phyloP scores from a whole-genome alignment of 257 asterid genomes.

The Catharanthus roseus region DNA sequence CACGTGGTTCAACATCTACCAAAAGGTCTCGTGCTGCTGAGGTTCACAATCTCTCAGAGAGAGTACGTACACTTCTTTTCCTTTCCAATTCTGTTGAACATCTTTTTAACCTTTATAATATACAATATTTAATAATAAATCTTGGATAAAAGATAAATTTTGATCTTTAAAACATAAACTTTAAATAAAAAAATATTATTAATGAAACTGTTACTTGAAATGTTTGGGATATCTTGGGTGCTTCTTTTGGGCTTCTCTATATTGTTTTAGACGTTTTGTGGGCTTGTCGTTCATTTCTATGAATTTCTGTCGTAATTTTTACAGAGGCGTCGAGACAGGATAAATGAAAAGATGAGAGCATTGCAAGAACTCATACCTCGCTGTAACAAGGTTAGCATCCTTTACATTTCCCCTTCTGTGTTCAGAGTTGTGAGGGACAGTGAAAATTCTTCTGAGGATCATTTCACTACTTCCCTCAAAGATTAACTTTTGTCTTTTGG shows the following conservation, averaged over 20 bases:
- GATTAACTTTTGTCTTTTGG: background rate
- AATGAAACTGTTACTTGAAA: too few species aligned
- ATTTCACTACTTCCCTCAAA: slow-evolving; percentile 3
- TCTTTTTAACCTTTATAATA: too few species aligned
- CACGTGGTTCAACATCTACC: slow-evolving; percentile 46
- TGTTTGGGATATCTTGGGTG: too few species aligned
- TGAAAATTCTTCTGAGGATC: background rate
- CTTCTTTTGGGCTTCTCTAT: too few species aligned
- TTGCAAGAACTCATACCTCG: slow-evolving; percentile 80
- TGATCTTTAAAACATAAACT: too few species aligned
- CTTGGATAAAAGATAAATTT: too few species aligned
- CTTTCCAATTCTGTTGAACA: too few species aligned
- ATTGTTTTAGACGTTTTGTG: background rate
- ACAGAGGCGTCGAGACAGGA: slow-evolving; percentile 86
- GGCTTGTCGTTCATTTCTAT: background rate
- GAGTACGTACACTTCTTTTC: slow-evolving; percentile 35
- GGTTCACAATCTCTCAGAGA: slow-evolving; percentile 73
- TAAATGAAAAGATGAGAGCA: slow-evolving; percentile 79
- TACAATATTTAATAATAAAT: too few species aligned
- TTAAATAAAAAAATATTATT: too few species aligned
- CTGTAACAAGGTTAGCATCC: slow-evolving; percentile 66
- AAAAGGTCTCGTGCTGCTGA: slow-evolving; percentile 80
- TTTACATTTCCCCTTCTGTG: background rate
- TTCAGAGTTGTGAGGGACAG: background rate
- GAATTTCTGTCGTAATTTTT: slow-evolving; percentile 6